Percentiles rank a stretch among this genome's conserved stretches.
Conservation (phyloP, 208 protist genomes). For the Leishmania arabica region DNA sequence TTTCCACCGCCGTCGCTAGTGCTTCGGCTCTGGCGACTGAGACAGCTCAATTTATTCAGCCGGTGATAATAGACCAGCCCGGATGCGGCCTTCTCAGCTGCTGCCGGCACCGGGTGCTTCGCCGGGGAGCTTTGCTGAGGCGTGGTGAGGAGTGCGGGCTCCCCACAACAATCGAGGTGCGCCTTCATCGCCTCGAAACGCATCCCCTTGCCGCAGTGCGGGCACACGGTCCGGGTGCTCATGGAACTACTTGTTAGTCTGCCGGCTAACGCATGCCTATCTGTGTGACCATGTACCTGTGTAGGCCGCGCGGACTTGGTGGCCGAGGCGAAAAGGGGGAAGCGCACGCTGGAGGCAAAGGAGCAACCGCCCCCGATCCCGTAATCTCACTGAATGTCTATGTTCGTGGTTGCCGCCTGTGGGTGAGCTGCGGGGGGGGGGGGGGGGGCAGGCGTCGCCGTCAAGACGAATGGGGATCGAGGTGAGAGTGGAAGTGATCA, state of each 20-base stretch:
- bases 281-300: constrained; percentile 3
- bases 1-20: not conserved
- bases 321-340: not conserved
- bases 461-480: not conserved
- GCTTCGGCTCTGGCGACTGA: not conserved
- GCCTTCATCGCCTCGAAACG: constrained; percentile 36
- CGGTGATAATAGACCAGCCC: constrained; percentile 34
- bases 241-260: constrained; percentile 12
- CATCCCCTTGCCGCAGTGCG: constrained; percentile 46
- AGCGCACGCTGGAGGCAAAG: not conserved
- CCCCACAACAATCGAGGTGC: constrained; percentile 39
- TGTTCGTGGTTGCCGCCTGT: not conserved
- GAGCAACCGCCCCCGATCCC: not conserved
- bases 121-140: not conserved
- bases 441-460: not conserved
- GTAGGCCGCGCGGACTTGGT: not conserved
- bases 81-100: not conserved
- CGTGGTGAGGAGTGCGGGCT: not conserved
- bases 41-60: constrained; percentile 29
- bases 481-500: not conserved
- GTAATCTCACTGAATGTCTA: not conserved
- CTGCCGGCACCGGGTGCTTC: not conserved
- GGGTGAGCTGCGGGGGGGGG: no score
- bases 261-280: not conserved
- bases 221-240: constrained; percentile 47